Percentiles rank a stretch among this genome's conserved stretches.
phyloP scores from a whole-genome alignment of 1,284 basidiomycete species.

The Hypsizygus ulmarius region DNA sequence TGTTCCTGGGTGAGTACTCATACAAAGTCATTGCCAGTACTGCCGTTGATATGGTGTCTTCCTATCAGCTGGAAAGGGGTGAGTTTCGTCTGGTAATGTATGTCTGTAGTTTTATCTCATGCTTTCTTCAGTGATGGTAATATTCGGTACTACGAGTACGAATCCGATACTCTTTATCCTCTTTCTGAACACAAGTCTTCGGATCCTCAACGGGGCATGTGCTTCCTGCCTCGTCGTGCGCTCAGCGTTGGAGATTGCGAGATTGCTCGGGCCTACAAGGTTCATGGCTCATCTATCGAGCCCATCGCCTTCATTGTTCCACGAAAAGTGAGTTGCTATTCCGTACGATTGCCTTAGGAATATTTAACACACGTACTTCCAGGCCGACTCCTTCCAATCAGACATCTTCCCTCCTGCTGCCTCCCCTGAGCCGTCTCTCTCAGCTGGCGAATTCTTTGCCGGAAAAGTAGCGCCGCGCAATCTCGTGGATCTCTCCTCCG shows the following conservation, averaged over 20 bases:
- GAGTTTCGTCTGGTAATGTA: slow-evolving; percentile 19
- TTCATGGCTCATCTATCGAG: slow-evolving; percentile 74
- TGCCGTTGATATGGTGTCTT: slow-evolving; percentile 4
- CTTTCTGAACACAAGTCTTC: slow-evolving; percentile 88
- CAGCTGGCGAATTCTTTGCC: slow-evolving; percentile 83
- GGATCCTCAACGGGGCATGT: slow-evolving; percentile 94
- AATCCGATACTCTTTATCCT: slow-evolving; percentile 78
- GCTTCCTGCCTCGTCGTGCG: slow-evolving; percentile 89
- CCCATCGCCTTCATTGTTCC: slow-evolving; percentile 94
- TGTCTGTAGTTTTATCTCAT: slow-evolving; percentile 18
- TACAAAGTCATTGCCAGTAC: slow-evolving; percentile 1
- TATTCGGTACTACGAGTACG: slow-evolving; percentile 94
- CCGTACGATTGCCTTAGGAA: neutral
- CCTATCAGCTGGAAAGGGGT: slow-evolving; percentile 72
- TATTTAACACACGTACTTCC: slow-evolving; percentile 11
- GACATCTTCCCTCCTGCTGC: slow-evolving; percentile 94
- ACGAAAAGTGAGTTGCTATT: slow-evolving; percentile 59
- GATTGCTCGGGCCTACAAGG: slow-evolving; percentile 94
- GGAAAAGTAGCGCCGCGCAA: slow-evolving; percentile 79
- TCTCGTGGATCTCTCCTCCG: slow-evolving; percentile 63
- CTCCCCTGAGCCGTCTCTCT: slow-evolving; percentile 76
- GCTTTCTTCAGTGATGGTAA: slow-evolving; percentile 74
- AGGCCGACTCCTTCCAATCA: slow-evolving; percentile 87
- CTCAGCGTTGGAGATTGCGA: slow-evolving; percentile 91
- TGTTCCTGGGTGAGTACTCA: slow-evolving; percentile 75